Percentiles rank a stretch among this genome's conserved stretches.
Evolutionary conservation across 176 grass and related monocot species (phyloP).

Genomic region (Hordeum vulgare): MorexV3_pseudomolecules_assembly NC_058523.1:543283355-543283854

Average conservation of each 20-base stretch:
- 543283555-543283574: not conserved
- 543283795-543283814: too few species aligned
- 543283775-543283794: not conserved
- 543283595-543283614: not conserved
- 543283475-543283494: too few species aligned
- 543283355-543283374: too few species aligned
- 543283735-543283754: not conserved
- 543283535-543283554: too few species aligned
- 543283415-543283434: too few species aligned
- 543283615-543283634: too few species aligned
- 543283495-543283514: too few species aligned
- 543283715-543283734: not conserved
- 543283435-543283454: too few species aligned
- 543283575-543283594: not conserved
- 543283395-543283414: too few species aligned
- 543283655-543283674: conserved; percentile 10
- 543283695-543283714: not conserved
- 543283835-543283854: not conserved
- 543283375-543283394: too few species aligned
- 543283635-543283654: not conserved
- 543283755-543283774: not conserved
- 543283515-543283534: not conserved
- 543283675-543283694: not conserved
- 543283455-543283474: too few species aligned
- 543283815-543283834: too few species aligned